These are phyloP conservation scores for Nicotiana noctiflora DNA, from an alignment of 257 asterid species.

Conservation along the genomic window DNA sequence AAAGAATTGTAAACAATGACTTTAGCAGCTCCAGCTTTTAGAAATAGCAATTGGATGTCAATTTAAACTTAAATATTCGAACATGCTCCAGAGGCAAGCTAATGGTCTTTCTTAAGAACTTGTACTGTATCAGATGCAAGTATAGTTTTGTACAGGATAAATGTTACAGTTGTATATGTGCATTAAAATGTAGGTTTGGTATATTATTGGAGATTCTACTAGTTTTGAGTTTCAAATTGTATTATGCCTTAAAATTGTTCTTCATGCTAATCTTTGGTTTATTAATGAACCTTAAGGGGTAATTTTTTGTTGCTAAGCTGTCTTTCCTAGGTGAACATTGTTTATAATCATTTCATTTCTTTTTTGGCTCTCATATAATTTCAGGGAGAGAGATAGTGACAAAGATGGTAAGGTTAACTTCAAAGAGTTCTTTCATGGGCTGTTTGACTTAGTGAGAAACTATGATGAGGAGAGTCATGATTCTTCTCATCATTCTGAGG, in stretches of 20 bases:
- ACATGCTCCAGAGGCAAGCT: not conserved
- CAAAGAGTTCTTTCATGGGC: constrained; percentile 87
- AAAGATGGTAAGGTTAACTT: constrained; percentile 77
- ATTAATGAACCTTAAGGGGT: not conserved
- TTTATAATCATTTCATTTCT: not conserved
- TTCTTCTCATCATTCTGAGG: constrained; percentile 40
- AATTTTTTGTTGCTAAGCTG: not conserved
- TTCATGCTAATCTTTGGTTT: not conserved
- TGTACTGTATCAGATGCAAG: not conserved
- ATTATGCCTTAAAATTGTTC: not conserved
- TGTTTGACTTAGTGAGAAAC: constrained; percentile 69
- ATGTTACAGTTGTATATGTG: not conserved
- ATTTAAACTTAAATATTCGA: not conserved
- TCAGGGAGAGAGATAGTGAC: constrained; percentile 88
- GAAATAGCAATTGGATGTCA: not conserved
- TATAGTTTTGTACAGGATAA: not conserved
- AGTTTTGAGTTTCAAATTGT: not conserved
- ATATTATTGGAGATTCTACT: not conserved
- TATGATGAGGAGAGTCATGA: constrained; percentile 63
- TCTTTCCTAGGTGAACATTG: not conserved
- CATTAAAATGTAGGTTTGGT: not conserved
- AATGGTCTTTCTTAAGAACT: not conserved
- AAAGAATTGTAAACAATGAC: not conserved
- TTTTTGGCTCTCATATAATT: constrained; percentile 6
- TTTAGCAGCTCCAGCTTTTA: not conserved